Evolutionary conservation across 352 stramenopile species (phyloP).

Genomic region (Globisporangium radiosum): DNA sequence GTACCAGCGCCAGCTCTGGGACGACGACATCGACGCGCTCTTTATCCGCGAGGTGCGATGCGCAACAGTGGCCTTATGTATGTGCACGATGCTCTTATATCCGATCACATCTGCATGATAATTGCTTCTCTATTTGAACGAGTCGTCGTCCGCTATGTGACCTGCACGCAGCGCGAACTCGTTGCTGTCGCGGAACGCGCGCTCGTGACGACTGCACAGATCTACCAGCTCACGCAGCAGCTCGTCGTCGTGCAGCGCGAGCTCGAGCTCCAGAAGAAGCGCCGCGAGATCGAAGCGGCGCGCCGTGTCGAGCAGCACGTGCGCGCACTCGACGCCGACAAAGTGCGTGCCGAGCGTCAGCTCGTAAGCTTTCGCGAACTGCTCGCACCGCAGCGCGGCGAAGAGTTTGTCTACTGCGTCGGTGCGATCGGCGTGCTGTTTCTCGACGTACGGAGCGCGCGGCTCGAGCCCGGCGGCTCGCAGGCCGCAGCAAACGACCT

Average conservation of each 20-base stretch:
- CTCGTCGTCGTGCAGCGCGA: conserved; percentile 29
- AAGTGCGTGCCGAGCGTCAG: conserved; percentile 37
- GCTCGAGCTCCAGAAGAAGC: conserved; percentile 55
- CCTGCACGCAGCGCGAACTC: conserved; percentile 16
- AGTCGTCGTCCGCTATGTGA: background rate
- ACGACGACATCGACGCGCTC: conserved; percentile 49
- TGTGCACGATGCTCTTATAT: background rate
- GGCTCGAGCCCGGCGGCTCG: conserved; percentile 49
- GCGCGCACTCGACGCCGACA: conserved; percentile 41
- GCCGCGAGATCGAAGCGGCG: conserved; percentile 54
- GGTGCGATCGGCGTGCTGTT: conserved; percentile 45
- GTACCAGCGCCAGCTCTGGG: conserved; percentile 77
- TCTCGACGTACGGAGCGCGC: conserved; percentile 52
- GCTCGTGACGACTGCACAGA: conserved; percentile 36
- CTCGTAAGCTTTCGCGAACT: conserved; percentile 60
- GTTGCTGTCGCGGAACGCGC: conserved; percentile 37
- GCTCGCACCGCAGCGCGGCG: conserved; percentile 42
- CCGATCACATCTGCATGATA: background rate
- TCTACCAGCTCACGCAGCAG: conserved; percentile 34
- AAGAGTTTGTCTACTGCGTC: conserved; percentile 48
- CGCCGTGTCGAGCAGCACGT: conserved; percentile 56
- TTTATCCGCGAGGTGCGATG: conserved; percentile 22
- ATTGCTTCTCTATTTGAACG: background rate
- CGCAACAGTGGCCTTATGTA: background rate
- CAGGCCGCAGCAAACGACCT: conserved; percentile 49